phyloP scores from a whole-genome alignment of 2,329 filamentous ascomycete genomes.

The Aureobasidium mangrovei region DNA sequence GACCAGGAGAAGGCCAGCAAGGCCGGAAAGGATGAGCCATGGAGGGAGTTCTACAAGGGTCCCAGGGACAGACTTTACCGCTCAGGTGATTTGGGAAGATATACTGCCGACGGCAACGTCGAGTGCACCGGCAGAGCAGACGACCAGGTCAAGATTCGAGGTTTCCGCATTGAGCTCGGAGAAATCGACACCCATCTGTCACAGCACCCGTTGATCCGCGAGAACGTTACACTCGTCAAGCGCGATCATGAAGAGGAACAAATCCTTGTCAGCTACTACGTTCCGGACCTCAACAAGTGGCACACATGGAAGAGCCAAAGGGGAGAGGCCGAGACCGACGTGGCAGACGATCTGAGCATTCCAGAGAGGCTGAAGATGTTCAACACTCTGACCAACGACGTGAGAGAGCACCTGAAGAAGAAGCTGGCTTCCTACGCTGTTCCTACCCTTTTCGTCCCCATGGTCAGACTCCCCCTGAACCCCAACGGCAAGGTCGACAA shows the following conservation, averaged over 20 bases:
- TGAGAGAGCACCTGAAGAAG: conserved; percentile 59
- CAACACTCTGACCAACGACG: conserved; percentile 50
- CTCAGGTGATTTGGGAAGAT: conserved; percentile 77
- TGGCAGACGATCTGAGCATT: conserved; percentile 23
- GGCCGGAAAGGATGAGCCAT: conserved; percentile 53
- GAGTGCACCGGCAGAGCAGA: conserved; percentile 75
- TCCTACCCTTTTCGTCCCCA: conserved; percentile 63
- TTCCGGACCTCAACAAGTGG: conserved; percentile 73
- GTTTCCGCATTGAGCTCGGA: conserved; percentile 88
- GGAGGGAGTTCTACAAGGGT: conserved; percentile 70
- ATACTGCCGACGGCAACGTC: conserved; percentile 60
- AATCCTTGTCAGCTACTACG: conserved; percentile 80
- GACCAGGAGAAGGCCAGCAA: conserved; percentile 47
- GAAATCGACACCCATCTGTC: conserved; percentile 84
- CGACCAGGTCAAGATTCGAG: conserved; percentile 89
- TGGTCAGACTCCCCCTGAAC: conserved; percentile 67
- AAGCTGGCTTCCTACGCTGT: conserved; percentile 68
- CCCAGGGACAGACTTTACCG: conserved; percentile 79
- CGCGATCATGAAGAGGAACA: conserved; percentile 79
- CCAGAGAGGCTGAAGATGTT: conserved; percentile 47
- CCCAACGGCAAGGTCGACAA: conserved; percentile 82
- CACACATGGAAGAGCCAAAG: conserved; percentile 51
- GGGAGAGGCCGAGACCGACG: conserved; percentile 11
- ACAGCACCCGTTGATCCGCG: conserved; percentile 64
- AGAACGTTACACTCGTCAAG: conserved; percentile 77